Evolutionary conservation across 306 rosid genomes (phyloP), one percentile per base, ranked within the genome.

Genomic region (Potentilla sterilis): DNA sequence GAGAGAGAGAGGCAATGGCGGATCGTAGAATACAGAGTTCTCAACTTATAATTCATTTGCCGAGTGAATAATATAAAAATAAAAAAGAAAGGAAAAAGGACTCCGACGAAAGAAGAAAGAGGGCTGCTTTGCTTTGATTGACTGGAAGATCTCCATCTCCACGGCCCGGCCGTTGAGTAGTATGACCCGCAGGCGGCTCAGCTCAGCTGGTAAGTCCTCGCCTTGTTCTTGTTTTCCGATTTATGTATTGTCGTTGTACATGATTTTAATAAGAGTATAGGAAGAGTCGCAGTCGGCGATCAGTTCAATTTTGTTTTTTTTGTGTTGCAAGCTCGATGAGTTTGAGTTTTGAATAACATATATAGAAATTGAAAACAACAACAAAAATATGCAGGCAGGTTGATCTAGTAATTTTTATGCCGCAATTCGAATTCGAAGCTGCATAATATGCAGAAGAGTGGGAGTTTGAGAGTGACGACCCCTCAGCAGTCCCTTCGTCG

Each of bases 401-500:
- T 81, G 80, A 69, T 80, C 67, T 47, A 18, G 14, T 70, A 38
- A 38, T 46, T 16, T 52, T 67, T 61, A 52, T 67, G 73, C 80
- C 42, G 72, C 73, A 63, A 40, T 38, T 75, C 38, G 66, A 28
- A 28, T 28, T 28, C n/a, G n/a, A 74, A 67, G 75, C 55, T 61
- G 40, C 5, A 8, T 73, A 59, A 49, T 79, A 89, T 95, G 96
- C 89, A 82, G 82, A 89, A 82, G 77, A 87, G 89, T 89, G 90
- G 88, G 76, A 87, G 87, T 71, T 73, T 95, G 48, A 86, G 90
- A 77, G 86, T 89, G 38, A 57, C 89, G 4, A 76, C 90, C 8
- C 93, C 97, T 77, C 97, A 90, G 72, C 93, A 90, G 72, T 90
- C 96, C 11, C 83, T 89, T 41, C 82, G 96, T 77, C 97, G 96